Evolutionary conservation across 306 rosid genomes (phyloP).

Genomic region (Rosa lucieae): DNA sequence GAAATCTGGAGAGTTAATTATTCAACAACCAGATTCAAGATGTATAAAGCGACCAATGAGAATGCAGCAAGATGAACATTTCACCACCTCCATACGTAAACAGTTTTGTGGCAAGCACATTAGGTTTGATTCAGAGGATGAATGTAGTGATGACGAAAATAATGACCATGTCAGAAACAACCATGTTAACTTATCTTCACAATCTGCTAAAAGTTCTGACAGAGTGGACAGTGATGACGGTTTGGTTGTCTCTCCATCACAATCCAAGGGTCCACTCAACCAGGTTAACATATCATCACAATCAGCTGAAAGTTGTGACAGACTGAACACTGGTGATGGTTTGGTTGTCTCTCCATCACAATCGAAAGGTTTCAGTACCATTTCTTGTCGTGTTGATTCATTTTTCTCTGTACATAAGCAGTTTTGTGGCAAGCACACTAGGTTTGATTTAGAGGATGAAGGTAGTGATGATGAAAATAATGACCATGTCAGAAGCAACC

Average conservation of each 20-base stretch:
- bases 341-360: neutral
- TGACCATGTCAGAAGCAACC: conserved; percentile 14
- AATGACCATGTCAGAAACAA: conserved; percentile 19
- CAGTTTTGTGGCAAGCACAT: conserved; percentile 65
- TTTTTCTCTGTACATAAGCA: neutral
- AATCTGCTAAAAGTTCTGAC: conserved; percentile 40
- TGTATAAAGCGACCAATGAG: conserved; percentile 36
- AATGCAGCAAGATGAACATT: conserved; percentile 61
- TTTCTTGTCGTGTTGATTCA: neutral
- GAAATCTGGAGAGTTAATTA: conserved; percentile 29
- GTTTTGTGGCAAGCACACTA: conserved; percentile 21
- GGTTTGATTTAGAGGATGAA: neutral
- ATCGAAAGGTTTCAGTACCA: neutral
- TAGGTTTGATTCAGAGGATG: conserved; percentile 67
- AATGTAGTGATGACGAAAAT: conserved; percentile 44
- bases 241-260: neutral
- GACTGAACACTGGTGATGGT: neutral
- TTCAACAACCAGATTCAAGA: conserved; percentile 23
- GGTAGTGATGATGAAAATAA: conserved; percentile 8
- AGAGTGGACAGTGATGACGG: neutral
- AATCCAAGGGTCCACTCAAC: neutral
- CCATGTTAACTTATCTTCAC: conserved; percentile 34
- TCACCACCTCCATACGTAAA: conserved; percentile 42
- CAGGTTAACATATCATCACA: conserved; percentile 36
- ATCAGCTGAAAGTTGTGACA: conserved; percentile 37